Base-by-base conservation (phyloP, 164 flowering plant genomes). In the Nymphaea thermarum region DNA sequence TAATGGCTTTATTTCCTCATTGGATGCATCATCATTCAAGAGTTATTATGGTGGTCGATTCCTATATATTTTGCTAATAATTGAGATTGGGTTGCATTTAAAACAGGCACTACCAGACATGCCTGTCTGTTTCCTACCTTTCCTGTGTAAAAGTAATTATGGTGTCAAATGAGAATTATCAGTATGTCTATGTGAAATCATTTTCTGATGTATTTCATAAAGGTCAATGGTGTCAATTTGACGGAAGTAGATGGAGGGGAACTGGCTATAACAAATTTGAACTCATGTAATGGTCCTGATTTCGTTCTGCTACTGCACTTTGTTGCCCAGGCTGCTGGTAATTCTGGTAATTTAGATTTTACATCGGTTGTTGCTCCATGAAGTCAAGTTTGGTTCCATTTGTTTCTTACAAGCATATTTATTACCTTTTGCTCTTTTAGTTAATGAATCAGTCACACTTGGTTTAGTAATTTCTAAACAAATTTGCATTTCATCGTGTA, bases 211-310 rank as follows among this genome's bases (percentile, higher is more conserved):
- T 25, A 16, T 6, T 61, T 43, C 55, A 68, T 75, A 45, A 73
- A 91, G 97, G 91, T 88, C 42, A 83, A 91, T 76, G 91, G 77
- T 36, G 69, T 63, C 62, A 69, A 87, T 79, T 78, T 91, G 65
- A 83, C 90, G 60, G 95, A 82, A 76, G 62, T 87, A 60, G 81
- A 78, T 43, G 91, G 86, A 43, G 95, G 97, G 66, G 93, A 88
- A 75, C 78, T 83, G 62, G 94, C 91, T 51, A 81, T 73, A 10
- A 91, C 95, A 67, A 91, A 91, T 74, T 72, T 84, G 74, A 83
- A 78, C 66, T 86, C 95, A 43, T 84, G 91, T 76, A 86, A 84
- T 80, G 95, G 97, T 69, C 87, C 85, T 60, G 81, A 84, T 1
- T 88, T 91, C 80, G 76, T 79, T 42, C 63, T 91, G 16, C 83